These are phyloP conservation scores for Helianthus tuberosus DNA, from an alignment of 129 eudicot genomes.

Conservation along the genomic window DNA sequence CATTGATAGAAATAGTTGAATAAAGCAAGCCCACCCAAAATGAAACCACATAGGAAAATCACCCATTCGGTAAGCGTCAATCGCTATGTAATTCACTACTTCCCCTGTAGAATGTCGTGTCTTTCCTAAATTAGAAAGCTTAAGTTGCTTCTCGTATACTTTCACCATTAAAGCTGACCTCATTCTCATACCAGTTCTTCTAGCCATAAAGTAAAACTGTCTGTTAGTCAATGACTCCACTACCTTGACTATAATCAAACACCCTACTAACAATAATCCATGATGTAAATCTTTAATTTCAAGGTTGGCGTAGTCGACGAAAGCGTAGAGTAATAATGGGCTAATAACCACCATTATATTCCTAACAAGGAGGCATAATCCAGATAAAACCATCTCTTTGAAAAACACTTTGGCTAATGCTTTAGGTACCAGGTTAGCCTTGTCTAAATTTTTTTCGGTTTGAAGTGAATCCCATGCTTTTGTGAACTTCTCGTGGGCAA, in stretches of 20 bases:
- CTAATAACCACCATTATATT: slow-evolving; percentile 40
- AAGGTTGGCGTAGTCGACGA: slow-evolving; percentile 43
- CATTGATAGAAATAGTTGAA: slow-evolving; percentile 55
- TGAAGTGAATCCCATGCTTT: slow-evolving; percentile 44
- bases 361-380: slow-evolving; percentile 43
- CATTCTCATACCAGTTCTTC: slow-evolving; percentile 25
- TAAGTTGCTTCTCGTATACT: slow-evolving; percentile 64
- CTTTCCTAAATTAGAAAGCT: slow-evolving; percentile 67
- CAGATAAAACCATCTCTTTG: slow-evolving; percentile 42
- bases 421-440: slow-evolving; percentile 35
- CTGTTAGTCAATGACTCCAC: slow-evolving; percentile 66
- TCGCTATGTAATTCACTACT: slow-evolving; percentile 69
- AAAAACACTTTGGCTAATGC: slow-evolving; percentile 47
- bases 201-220: slow-evolving; percentile 65
- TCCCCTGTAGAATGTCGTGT: slow-evolving; percentile 73
- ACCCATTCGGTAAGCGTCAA: slow-evolving; percentile 85
- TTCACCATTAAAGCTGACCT: slow-evolving; percentile 69
- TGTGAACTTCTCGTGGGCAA: slow-evolving; percentile 42
- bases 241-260: slow-evolving; percentile 50
- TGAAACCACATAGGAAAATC: slow-evolving; percentile 75
- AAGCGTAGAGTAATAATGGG: slow-evolving; percentile 58
- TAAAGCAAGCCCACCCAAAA: slow-evolving; percentile 42
- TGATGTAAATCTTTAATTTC: slow-evolving; percentile 28
- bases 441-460: slow-evolving; percentile 20
- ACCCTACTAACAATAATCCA: slow-evolving; percentile 57